A percentile compares a stretch with the other conserved stretches of the same genome.
These are phyloP conservation scores for Pythium guiyangense DNA, from an alignment of 352 stramenopile genomes.

Conservation along the genomic window DNA sequence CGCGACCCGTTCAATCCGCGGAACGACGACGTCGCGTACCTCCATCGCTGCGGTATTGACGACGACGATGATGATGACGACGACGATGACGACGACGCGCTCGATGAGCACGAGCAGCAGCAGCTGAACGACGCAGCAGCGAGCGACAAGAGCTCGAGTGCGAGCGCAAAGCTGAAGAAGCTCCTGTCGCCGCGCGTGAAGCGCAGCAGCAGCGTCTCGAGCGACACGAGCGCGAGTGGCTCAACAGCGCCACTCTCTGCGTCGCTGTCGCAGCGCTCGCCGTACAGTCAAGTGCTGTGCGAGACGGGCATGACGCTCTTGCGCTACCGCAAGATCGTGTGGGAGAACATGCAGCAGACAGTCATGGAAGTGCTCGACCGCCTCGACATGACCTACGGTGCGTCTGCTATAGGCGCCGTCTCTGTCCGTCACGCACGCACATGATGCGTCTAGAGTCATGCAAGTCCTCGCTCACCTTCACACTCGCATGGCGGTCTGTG, in stretches of 20 bases:
- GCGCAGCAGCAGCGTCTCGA: conserved; percentile 29
- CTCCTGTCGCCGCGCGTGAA: conserved; percentile 24
- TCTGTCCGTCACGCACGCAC: neutral
- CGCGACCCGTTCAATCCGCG: conserved; percentile 74
- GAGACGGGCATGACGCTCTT: conserved; percentile 76
- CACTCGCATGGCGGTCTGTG: neutral
- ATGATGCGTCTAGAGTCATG: neutral
- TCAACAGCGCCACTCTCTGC: neutral
- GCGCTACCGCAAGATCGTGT: conserved; percentile 81
- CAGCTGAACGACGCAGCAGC: neutral
- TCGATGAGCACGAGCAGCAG: conserved; percentile 19
- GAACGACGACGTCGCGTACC: conserved; percentile 64
- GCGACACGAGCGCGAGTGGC: conserved; percentile 8
- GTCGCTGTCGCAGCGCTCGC: conserved; percentile 25
- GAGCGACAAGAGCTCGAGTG: conserved; percentile 3
- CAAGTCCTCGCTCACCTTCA: neutral
- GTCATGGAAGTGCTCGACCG: conserved; percentile 68
- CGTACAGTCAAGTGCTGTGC: conserved; percentile 66
- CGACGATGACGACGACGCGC: conserved; percentile 49
- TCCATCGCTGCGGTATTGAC: conserved; percentile 82
- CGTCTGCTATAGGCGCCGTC: conserved; percentile 1
- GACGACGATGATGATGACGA: conserved; percentile 74
- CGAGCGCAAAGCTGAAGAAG: conserved; percentile 12
- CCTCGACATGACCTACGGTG: conserved; percentile 71
- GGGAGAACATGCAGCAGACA: conserved; percentile 84